phyloP scores from a whole-genome alignment of 202 grass and related monocot genomes.

The Miscanthus sacchariflorus region DNA sequence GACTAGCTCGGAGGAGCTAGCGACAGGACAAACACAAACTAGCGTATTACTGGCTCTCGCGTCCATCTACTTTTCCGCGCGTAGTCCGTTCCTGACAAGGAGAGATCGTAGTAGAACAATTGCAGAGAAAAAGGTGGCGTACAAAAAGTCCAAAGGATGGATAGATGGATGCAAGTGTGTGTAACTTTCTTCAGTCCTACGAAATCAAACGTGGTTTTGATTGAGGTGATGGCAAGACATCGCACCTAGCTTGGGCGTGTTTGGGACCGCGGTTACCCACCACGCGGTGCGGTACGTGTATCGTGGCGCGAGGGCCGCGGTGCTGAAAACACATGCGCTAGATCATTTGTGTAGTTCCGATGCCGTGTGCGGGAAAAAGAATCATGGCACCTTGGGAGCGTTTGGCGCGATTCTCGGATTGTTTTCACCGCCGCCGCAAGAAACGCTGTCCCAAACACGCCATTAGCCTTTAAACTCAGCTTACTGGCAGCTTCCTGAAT shows the following conservation, averaged over 20 bases:
- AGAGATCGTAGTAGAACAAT: background rate
- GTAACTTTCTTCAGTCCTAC: slow-evolving; percentile 37
- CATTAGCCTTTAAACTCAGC: slow-evolving; percentile 32
- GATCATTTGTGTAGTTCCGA: too few relatives aligned
- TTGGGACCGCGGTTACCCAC: too few relatives aligned
- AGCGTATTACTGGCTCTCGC: background rate
- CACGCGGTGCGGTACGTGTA: too few relatives aligned
- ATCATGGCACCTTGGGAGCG: too few relatives aligned
- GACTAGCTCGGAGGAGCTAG: background rate
- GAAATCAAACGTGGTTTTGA: slow-evolving; percentile 9
- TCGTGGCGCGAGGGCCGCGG: too few relatives aligned
- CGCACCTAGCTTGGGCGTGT: slow-evolving; percentile 36
- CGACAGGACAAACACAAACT: background rate
- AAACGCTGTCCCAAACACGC: too few relatives aligned
- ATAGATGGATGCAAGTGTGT: background rate
- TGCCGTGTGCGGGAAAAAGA: too few relatives aligned
- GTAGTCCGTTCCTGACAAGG: background rate
- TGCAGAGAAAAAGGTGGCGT: background rate
- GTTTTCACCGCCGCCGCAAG: too few relatives aligned
- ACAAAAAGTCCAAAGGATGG: background rate
- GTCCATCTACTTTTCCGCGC: background rate
- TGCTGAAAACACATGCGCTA: too few relatives aligned
- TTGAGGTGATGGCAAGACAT: slow-evolving; percentile 50
- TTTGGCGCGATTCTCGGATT: too few relatives aligned
- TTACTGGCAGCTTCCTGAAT: slow-evolving; percentile 8